Conservation (phyloP, 1,284 basidiomycete genomes). For the Sanghuangporus baumii region DNA sequence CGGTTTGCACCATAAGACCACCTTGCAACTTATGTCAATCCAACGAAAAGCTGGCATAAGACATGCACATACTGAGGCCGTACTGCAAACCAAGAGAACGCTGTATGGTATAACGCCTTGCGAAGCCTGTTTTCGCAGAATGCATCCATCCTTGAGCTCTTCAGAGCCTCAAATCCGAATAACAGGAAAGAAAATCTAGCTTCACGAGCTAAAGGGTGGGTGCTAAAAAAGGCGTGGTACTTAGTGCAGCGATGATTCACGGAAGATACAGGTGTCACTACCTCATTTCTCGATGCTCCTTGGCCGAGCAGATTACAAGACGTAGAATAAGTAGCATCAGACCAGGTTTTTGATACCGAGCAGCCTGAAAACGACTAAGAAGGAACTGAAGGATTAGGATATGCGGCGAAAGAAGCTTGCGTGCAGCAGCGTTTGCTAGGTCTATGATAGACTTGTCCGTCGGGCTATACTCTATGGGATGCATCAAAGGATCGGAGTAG, state of each 20-base stretch:
- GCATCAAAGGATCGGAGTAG: slow-evolving; percentile 82
- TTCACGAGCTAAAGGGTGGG: slow-evolving; percentile 89
- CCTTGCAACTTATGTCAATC: slow-evolving; percentile 33
- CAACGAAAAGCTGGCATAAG: background rate
- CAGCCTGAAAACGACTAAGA: slow-evolving; percentile 91
- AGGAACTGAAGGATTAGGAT: slow-evolving; percentile 83
- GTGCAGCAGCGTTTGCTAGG: slow-evolving; percentile 63
- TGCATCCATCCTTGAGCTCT: slow-evolving; percentile 82
- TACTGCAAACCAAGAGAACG: slow-evolving; percentile 90
- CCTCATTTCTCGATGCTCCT: slow-evolving; percentile 70
- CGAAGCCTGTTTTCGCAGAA: slow-evolving; percentile 79
- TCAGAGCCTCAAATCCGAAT: slow-evolving; percentile 91
- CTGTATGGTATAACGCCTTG: slow-evolving; percentile 72
- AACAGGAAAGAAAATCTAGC: slow-evolving; percentile 84
- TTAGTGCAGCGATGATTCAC: background rate
- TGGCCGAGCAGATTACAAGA: slow-evolving; percentile 74
- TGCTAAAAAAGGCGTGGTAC: slow-evolving; percentile 43
- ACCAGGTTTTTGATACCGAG: slow-evolving; percentile 80
- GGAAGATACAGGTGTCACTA: slow-evolving; percentile 27
- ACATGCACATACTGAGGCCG: slow-evolving; percentile 67
- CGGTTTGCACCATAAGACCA: slow-evolving; percentile 95
- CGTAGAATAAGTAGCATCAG: slow-evolving; percentile 85
- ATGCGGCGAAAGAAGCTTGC: slow-evolving; percentile 79
- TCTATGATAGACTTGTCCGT: slow-evolving; percentile 86
- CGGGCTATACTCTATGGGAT: slow-evolving; percentile 85